Evolutionary conservation across 495 filamentous ascomycete species (phyloP).

Genomic region (Podospora anserina): DNA sequence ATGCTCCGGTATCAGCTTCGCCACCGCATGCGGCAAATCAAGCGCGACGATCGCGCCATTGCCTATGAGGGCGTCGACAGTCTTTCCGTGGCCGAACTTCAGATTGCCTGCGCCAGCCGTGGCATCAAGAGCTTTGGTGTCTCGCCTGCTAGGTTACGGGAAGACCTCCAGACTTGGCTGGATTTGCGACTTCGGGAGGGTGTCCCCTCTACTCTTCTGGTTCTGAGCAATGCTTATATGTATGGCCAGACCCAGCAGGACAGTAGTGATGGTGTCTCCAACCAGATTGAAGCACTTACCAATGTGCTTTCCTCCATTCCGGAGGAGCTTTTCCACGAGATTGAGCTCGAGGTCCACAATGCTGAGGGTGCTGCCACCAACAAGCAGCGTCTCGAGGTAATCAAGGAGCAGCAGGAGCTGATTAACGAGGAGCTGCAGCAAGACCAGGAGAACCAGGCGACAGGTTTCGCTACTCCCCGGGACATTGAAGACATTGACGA

Average conservation of each 20-base stretch:
- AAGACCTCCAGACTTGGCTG: conserved; percentile 92
- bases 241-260: conserved; percentile 77
- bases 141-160: conserved; percentile 78
- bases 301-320: conserved; percentile 91
- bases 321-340: conserved; percentile 98
- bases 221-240: conserved; percentile 95
- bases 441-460: conserved; percentile 67
- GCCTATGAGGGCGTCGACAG: conserved; percentile 91
- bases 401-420: conserved; percentile 97
- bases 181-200: conserved; percentile 90
- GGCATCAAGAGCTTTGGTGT: conserved; percentile 91
- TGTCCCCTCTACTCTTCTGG: conserved; percentile 89
- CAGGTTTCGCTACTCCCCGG: conserved; percentile 66
- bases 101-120: conserved; percentile 83
- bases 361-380: conserved; percentile 97
- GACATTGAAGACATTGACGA: conserved; percentile 84
- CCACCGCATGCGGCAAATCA: conserved; percentile 98
- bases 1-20: conserved; percentile 98
- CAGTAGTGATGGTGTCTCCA: conserved; percentile 62
- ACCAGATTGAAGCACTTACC: conserved; percentile 89
- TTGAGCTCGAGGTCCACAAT: conserved; percentile 96
- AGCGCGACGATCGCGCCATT: conserved; percentile 94
- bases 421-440: conserved; percentile 97
- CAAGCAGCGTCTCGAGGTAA: conserved; percentile 97
- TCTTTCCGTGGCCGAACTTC: conserved; percentile 88